Evolutionary conservation across 2,329 filamentous ascomycete genomes (phyloP).

Genomic region (Dothistroma septosporum): DNA sequence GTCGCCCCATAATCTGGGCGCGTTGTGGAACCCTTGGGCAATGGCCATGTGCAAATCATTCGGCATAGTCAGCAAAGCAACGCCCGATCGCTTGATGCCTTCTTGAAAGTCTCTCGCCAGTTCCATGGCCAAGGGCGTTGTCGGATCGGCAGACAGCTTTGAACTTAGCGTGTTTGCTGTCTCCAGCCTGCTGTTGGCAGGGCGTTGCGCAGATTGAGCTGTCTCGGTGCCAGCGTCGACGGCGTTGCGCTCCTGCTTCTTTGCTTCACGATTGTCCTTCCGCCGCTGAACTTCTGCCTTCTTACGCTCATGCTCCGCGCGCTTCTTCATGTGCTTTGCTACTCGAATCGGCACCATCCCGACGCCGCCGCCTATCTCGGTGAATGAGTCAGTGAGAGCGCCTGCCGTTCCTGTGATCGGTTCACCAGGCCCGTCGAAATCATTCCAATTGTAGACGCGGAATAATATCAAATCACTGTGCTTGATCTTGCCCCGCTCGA

Average conservation of each 20-base stretch:
- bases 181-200: conserved; percentile 16
- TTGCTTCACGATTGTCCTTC: conserved; percentile 26
- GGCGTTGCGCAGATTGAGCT: conserved; percentile 10
- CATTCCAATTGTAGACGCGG: conserved; percentile 65
- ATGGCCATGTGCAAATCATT: conserved; percentile 81
- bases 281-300: conserved; percentile 38
- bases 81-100: conserved; percentile 67
- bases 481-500: conserved; percentile 56
- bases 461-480: conserved; percentile 62
- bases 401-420: conserved; percentile 64
- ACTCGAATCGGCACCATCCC: conserved; percentile 61
- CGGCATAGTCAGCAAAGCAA: conserved; percentile 71
- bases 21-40: conserved; percentile 82
- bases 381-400: conserved; percentile 57
- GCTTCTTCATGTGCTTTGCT: conserved; percentile 54
- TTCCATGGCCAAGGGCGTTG: conserved; percentile 28
- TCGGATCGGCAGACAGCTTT: conserved; percentile 26
- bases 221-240: background rate
- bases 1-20: conserved; percentile 78
- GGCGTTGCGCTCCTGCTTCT: conserved; percentile 18
- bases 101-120: conserved; percentile 60
- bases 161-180: conserved; percentile 29
- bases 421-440: conserved; percentile 71
- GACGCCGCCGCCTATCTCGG: conserved; percentile 59
- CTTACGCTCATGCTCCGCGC: conserved; percentile 50